Evolutionary conservation across 2,329 filamentous ascomycete genomes (phyloP), one percentile per base, ranked within the genome.

Genomic region (Neopestalotiopsis rosae): DNA sequence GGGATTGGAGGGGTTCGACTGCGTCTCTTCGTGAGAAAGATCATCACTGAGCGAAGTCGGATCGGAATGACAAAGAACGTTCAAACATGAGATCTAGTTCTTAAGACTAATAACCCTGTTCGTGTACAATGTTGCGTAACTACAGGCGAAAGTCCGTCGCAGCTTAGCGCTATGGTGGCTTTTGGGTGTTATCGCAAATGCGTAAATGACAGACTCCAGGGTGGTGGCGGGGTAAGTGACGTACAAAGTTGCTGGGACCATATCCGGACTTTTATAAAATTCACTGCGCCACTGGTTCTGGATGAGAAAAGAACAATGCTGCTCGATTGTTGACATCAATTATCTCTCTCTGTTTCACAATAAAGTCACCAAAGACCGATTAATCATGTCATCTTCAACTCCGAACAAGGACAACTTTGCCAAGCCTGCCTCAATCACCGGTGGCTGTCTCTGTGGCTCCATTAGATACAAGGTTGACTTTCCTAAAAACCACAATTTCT

Each of bases 371-470:
- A n/a, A 28, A 61, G 4, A 7, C 28, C 57, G 6, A 5, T 49
- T 34, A 17, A 30, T 10, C 14, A 45, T 52, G 62, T 65, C 62
- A 73, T 71, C 70, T 69, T 12, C 69, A 42, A 34, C 42, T 59
- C 32, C 72, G 42, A 62, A 71, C n/a, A 45, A 58, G 28, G 67
- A 72, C 28, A 59, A 71, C 63, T 79, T 76, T 64, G 71, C 75
- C 28, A 78, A 74, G 56, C 82, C 83, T 17, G 74, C 75, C 1
- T 75, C 73, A 64, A 78, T 88, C 71, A 82, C 81, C 0, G 86
- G 86, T 52, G 86, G 86, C 42, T 89, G 86, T 72, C 80, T 88
- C 63, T 88, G 87, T 74, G 80, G 79, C 62, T 78, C 80, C 24
- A 77, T 89, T 57, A 81, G 85, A 65, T 88, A 88, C 74, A 79